Conservation (phyloP, 1,284 basidiomycete genomes). For the Veloporphyrellus conicus region DNA sequence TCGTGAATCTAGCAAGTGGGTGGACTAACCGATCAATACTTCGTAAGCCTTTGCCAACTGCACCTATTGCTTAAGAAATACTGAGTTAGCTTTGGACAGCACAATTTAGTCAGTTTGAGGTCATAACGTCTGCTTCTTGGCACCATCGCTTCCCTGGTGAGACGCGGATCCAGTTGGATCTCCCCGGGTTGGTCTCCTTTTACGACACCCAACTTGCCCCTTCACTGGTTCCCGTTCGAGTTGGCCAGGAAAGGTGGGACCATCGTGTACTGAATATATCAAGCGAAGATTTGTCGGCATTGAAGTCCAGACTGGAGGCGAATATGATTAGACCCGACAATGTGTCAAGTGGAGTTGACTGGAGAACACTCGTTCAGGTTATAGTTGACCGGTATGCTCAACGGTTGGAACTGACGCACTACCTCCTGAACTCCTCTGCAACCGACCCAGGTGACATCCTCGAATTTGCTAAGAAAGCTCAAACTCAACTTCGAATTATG, state of each 20-base stretch:
- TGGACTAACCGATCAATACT: too few species aligned
- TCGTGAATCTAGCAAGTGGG: too few species aligned
- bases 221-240: constrained; percentile 28
- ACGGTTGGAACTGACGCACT: constrained; percentile 39
- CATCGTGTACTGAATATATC: constrained; percentile 34
- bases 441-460: constrained; percentile 8
- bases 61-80: background rate
- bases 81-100: background rate
- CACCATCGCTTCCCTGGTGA: constrained; percentile 37
- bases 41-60: background rate
- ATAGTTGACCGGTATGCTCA: constrained; percentile 42
- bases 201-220: constrained; percentile 34
- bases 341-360: constrained; percentile 39
- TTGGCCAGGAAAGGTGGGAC: constrained; percentile 25
- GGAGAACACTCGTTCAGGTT: constrained; percentile 39
- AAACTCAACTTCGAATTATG: constrained; percentile 24
- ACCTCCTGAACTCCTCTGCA: constrained; percentile 32
- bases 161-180: constrained; percentile 34
- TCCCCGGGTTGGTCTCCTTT: constrained; percentile 31
- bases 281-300: constrained; percentile 15
- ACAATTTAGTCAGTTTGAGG: constrained; percentile 12
- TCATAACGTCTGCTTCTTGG: constrained; percentile 31
- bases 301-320: constrained; percentile 23
- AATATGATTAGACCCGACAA: constrained; percentile 15
- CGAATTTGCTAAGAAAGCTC: constrained; percentile 12